Evolutionary conservation across 805 yeast genomes (phyloP).

Genomic region (Saturnispora halmiae): DNA sequence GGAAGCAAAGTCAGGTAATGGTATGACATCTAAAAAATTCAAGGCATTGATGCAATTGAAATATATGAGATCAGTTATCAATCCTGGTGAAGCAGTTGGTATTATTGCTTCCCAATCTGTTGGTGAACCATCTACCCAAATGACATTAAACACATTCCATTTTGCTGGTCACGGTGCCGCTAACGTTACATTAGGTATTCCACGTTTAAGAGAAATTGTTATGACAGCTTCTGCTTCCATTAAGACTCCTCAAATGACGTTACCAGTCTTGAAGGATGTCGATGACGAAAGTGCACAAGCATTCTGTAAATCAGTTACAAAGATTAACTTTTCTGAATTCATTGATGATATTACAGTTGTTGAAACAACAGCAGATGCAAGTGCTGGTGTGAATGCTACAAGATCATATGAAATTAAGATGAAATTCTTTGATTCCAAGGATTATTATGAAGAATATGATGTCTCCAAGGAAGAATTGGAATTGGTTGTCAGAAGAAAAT

Average conservation of each 20-base stretch:
- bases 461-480: constrained; percentile 74
- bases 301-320: constrained; percentile 84
- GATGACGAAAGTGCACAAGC: constrained; percentile 81
- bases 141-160: constrained; percentile 95
- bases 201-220: constrained; percentile 98
- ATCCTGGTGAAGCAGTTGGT: constrained; percentile 98
- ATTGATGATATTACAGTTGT: constrained; percentile 77
- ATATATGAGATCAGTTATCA: constrained; percentile 89
- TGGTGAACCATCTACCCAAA: constrained; percentile 99
- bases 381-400: constrained; percentile 31
- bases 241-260: constrained; percentile 97
- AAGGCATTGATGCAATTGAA: constrained; percentile 95
- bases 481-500: constrained; percentile 50
- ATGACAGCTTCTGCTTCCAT: constrained; percentile 97
- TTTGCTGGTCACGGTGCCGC: constrained; percentile 99
- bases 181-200: constrained; percentile 97
- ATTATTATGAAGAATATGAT: constrained; percentile 84
- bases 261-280: constrained; percentile 76
- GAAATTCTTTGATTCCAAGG: constrained; percentile 64
- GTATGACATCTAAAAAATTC: constrained; percentile 71
- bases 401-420: constrained; percentile 71
- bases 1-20: constrained; percentile 35
- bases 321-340: constrained; percentile 78
- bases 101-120: constrained; percentile 96
- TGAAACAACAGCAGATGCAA: constrained; percentile 68